Evolutionary conservation across 495 filamentous ascomycete genomes (phyloP).

Genomic region (Thermothielavioides terrestris): DNA sequence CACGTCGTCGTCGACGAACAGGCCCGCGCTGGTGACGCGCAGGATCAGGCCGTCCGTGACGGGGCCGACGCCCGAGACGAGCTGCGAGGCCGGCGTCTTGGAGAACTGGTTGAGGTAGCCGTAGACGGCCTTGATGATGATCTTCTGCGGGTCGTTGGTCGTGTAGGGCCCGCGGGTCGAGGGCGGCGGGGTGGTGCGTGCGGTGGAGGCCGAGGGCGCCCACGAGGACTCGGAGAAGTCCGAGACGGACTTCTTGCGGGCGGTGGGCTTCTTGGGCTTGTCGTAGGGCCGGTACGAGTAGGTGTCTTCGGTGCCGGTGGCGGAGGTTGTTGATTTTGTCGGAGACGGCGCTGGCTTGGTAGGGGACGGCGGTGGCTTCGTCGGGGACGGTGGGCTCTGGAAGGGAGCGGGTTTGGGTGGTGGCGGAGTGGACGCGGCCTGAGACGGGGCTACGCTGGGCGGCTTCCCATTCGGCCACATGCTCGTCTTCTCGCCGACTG

Average conservation of each 20-base stretch:
- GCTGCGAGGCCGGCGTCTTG: constrained; percentile 69
- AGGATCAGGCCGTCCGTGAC: constrained; percentile 84
- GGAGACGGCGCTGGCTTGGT: constrained; percentile 17
- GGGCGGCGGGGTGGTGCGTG: constrained; percentile 78
- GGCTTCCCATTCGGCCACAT: constrained; percentile 46
- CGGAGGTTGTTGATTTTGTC: constrained; percentile 36
- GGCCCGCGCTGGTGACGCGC: constrained; percentile 75
- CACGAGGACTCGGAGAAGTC: constrained; percentile 80
- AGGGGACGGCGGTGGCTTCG: constrained; percentile 6
- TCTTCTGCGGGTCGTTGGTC: constrained; percentile 88
- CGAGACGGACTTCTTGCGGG: constrained; percentile 47
- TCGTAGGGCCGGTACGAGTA: constrained; percentile 83
- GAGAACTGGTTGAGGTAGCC: constrained; percentile 77
- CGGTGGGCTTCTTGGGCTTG: constrained; percentile 47
- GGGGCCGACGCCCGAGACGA: constrained; percentile 63
- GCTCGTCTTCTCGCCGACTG: constrained; percentile 48
- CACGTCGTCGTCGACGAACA: constrained; percentile 94
- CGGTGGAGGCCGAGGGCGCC: constrained; percentile 68
- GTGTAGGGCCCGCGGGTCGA: constrained; percentile 64
- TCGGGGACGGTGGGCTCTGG: constrained; percentile 4
- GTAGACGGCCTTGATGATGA: constrained; percentile 87
- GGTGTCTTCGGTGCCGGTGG: constrained; percentile 52
- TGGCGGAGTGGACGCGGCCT: constrained; percentile 10
- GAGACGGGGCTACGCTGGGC: constrained; percentile 25
- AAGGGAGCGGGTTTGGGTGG: constrained; percentile 10